phyloP scores from a whole-genome alignment of 495 filamentous ascomycete genomes.

The Aspergillus indologenus region DNA sequence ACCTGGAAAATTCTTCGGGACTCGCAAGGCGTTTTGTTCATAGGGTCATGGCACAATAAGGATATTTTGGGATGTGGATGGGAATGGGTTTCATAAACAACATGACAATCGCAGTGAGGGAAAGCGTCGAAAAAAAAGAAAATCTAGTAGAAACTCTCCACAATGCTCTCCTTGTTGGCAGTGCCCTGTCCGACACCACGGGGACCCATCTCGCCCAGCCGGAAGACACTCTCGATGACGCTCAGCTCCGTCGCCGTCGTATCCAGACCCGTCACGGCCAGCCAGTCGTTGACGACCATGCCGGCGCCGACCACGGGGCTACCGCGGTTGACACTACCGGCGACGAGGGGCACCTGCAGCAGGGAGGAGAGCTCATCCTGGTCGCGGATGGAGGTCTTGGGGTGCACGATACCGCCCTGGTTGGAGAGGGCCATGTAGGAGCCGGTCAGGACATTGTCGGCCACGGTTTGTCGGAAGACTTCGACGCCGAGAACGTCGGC shows the following conservation, averaged over 20 bases:
- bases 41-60: background rate
- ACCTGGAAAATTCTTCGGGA: too few relatives aligned
- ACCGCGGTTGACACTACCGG: constrained; percentile 88
- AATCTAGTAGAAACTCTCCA: constrained; percentile 91
- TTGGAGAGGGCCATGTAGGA: constrained; percentile 95
- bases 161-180: constrained; percentile 92
- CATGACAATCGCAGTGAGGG: background rate
- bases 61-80: background rate
- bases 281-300: constrained; percentile 99
- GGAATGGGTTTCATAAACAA: background rate
- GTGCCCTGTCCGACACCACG: constrained; percentile 61
- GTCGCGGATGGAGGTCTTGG: constrained; percentile 93
- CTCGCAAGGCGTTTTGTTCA: too few relatives aligned
- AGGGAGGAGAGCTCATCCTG: constrained; percentile 94
- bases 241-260: constrained; percentile 96
- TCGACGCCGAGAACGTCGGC: constrained; percentile 96
- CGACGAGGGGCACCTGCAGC: constrained; percentile 93
- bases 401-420: constrained; percentile 94
- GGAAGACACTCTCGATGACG: constrained; percentile 93
- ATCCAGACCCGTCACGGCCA: constrained; percentile 93
- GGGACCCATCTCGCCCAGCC: constrained; percentile 70
- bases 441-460: constrained; percentile 93
- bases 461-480: constrained; percentile 95
- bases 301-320: constrained; percentile 92
- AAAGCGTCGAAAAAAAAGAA: background rate